Base-by-base conservation (phyloP, 202 grass and related monocot species). In the Carex sylvatica region DNA sequence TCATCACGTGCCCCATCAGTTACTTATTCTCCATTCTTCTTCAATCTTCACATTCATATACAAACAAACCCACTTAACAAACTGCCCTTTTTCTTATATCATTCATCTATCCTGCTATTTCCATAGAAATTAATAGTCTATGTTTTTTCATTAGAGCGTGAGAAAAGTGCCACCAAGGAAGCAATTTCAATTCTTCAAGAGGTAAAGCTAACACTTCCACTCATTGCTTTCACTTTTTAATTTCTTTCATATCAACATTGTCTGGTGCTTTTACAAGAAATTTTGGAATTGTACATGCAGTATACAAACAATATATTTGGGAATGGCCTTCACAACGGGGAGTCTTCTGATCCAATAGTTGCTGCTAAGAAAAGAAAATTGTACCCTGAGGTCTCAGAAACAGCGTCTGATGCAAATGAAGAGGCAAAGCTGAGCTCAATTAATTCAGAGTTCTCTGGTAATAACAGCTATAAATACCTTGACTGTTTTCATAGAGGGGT, bases 1-100 rank as follows among this genome's bases (percentile, higher is more conserved):
- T 98, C 82, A 98, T 98, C 87, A 98, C 95, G 61, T 98, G 95
- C 78, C 95, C 95, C 58, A 98, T 98, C 82, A 95, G 92, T 98
- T 52, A 92, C 89, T 84, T 20, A 12, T 72, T 38, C 49, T 55
- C 62, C 12, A 36, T 53, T 82, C 23, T 35, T 31, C 9, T 84
- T 66, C 20, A 65, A 16, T 31, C 9, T 84, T 66, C 20, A 65
- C 16, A 68, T 71, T 70, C 42, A 72, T 61, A 46, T 0, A 9
- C 46, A 24, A 26, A 82, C 60, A 24, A 26, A 82, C 60, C 26
- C 36, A 40, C 36, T 6, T 7, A 40, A 40, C 36, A 40, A 40
- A 40, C 1, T 1, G 26, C 18, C 31, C 65, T 74, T 74, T 74
- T 82, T 75, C 61, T 66, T n/a, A 76, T 47, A 56, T 52, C 14